Percentiles rank a stretch among this genome's conserved stretches.
Evolutionary conservation across 1,284 basidiomycete genomes (phyloP).

Genomic region (Heimioporus punctisporus): DNA sequence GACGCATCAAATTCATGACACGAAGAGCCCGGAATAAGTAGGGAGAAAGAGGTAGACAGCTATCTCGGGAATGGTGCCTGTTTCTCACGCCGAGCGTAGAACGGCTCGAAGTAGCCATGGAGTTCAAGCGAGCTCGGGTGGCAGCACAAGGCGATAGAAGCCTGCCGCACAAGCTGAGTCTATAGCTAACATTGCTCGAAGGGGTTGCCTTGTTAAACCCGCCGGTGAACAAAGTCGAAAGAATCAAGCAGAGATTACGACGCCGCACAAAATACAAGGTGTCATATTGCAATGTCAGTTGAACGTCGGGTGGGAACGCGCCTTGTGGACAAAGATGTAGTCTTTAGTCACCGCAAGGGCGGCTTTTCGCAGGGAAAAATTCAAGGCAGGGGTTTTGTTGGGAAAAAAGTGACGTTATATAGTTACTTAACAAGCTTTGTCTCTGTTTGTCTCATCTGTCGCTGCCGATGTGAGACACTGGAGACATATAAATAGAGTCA

Average conservation of each 20-base stretch:
- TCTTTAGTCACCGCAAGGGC: neutral
- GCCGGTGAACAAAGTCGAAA: no score
- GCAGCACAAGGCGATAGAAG: neutral
- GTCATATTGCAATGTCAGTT: no score
- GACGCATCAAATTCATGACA: conserved; percentile 7
- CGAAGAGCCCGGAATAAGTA: conserved; percentile 16
- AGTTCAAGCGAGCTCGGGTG: neutral
- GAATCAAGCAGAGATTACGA: no score
- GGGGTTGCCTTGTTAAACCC: no score
- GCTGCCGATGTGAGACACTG: no score
- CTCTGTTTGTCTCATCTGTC: no score
- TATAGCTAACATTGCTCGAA: no score
- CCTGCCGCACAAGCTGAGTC: neutral
- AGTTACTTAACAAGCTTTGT: no score
- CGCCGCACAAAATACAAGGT: no score
- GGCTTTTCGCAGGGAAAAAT: neutral
- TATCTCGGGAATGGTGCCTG: neutral
- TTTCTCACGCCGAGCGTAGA: conserved; percentile 9
- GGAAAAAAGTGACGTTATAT: no score
- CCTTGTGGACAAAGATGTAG: neutral
- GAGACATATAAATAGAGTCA: no score
- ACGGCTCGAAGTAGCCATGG: conserved; percentile 14
- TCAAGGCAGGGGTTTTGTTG: neutral
- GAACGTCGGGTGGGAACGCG: neutral
- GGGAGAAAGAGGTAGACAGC: neutral